Conservation (phyloP, 225 moss, liverwort and hornwort species). For the Pseudisothecium myosuroides region DNA sequence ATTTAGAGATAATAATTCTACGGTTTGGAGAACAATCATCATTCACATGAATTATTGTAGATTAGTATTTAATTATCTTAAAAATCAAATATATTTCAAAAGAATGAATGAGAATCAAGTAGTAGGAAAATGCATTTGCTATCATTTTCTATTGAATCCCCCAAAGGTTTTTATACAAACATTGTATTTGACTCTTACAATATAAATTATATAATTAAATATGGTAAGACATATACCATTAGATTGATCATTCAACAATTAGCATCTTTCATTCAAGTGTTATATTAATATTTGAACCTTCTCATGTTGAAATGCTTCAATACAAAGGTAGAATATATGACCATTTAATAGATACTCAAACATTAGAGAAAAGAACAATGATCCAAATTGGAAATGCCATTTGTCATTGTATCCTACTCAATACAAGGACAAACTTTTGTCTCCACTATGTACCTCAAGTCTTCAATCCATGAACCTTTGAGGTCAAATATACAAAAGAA, state of each 20-base stretch:
- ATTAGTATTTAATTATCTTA: neutral
- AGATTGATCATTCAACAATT: neutral
- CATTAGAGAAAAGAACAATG: rapidly evolving
- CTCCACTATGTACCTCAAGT: rapidly evolving
- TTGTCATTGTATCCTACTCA: neutral
- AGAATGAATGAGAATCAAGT: neutral
- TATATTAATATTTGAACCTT: neutral
- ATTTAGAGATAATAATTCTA: neutral
- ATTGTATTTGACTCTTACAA: neutral
- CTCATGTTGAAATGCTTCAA: neutral
- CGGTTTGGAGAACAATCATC: neutral
- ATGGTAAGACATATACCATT: neutral
- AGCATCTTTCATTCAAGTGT: rapidly evolving
- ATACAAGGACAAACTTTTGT: rapidly evolving
- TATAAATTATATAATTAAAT: neutral
- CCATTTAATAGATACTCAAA: neutral
- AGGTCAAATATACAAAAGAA: neutral
- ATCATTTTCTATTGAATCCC: neutral
- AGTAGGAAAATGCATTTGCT: neutral
- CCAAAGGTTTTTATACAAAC: neutral
- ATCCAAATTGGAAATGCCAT: neutral
- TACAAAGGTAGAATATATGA: rapidly evolving
- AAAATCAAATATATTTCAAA: neutral
- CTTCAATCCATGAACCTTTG: neutral
- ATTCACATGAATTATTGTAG: neutral